A percentile compares a stretch with the other conserved stretches of the same genome.
These are phyloP conservation scores for Tolypocladium paradoxum DNA, from an alignment of 2,329 filamentous ascomycete genomes.

Conservation along the genomic window DNA sequence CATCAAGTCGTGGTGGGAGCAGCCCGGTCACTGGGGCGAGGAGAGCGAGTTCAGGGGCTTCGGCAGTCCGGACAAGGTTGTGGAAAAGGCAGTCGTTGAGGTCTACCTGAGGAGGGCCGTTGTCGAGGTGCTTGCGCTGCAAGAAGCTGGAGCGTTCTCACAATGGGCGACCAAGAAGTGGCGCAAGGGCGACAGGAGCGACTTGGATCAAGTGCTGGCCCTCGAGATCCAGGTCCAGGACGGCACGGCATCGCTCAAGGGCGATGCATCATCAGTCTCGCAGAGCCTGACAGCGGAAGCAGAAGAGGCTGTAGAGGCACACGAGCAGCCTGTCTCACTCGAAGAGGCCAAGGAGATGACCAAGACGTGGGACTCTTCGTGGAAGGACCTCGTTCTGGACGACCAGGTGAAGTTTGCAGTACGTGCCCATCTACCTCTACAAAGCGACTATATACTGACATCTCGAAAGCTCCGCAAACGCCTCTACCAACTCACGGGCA, in stretches of 20 bases:
- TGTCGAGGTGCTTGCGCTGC: slow-evolving; percentile 38
- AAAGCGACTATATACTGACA: neutral
- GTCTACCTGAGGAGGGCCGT: slow-evolving; percentile 39
- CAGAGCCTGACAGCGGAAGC: slow-evolving; percentile 20
- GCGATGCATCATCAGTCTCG: slow-evolving; percentile 24
- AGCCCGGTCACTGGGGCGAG: slow-evolving; percentile 38
- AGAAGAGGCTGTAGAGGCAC: slow-evolving; percentile 10
- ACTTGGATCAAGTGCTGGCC: slow-evolving; percentile 23
- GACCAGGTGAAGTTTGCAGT: slow-evolving; percentile 65
- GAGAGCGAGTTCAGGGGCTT: slow-evolving; percentile 36
- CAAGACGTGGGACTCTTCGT: slow-evolving; percentile 40
- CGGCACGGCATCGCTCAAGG: slow-evolving; percentile 27
- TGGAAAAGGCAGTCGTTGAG: slow-evolving; percentile 34
- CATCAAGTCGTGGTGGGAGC: slow-evolving; percentile 42
- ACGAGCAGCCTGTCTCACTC: slow-evolving; percentile 13
- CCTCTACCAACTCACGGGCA: slow-evolving; percentile 69
- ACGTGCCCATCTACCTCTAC: slow-evolving; percentile 22
- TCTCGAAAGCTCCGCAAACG: slow-evolving; percentile 67
- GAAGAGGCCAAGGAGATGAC: slow-evolving; percentile 32
- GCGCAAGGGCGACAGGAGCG: slow-evolving; percentile 19
- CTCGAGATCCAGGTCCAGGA: slow-evolving; percentile 28
- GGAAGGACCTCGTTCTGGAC: slow-evolving; percentile 46
- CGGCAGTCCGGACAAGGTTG: slow-evolving; percentile 25
- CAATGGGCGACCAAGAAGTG: slow-evolving; percentile 23
- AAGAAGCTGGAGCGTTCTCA: slow-evolving; percentile 17